These are phyloP conservation scores for Leishmania turanica DNA, from an alignment of 208 protist species.

Conservation along the genomic window DNA sequence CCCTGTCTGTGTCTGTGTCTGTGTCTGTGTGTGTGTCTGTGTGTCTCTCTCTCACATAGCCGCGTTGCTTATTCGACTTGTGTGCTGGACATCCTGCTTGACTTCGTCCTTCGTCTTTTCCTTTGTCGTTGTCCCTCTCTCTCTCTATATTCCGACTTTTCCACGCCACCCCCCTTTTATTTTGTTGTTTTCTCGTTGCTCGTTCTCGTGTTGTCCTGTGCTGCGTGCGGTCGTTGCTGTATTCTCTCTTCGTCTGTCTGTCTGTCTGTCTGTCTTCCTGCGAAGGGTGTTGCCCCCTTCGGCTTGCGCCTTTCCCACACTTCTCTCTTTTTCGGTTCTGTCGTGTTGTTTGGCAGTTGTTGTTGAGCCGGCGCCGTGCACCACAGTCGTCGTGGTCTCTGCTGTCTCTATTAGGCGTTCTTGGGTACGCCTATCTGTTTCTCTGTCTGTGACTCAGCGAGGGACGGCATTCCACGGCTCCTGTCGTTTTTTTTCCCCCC, in stretches of 20 bases:
- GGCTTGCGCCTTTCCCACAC: neutral
- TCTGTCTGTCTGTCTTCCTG: neutral
- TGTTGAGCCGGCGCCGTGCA: neutral
- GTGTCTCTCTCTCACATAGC: neutral
- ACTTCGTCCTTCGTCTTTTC: neutral
- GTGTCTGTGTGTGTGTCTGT: neutral
- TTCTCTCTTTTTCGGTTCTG: neutral
- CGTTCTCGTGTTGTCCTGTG: neutral
- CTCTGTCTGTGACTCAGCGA: neutral
- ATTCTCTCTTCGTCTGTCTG: neutral
- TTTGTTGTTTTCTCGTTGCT: neutral
- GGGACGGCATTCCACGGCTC: neutral
- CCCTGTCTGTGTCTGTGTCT: neutral
- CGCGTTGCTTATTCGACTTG: neutral
- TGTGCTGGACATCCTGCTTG: neutral
- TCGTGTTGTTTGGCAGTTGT: neutral
- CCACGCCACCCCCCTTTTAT: neutral
- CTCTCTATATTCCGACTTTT: neutral
- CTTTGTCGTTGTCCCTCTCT: neutral
- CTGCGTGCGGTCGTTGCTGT: neutral
- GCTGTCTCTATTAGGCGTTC: neutral
- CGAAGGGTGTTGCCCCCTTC: neutral
- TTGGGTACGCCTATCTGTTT: neutral
- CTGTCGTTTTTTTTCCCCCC: neutral
- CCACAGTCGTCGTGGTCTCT: neutral